A percentile compares a stretch with the other conserved stretches of the same genome.
phyloP scores from a whole-genome alignment of 208 protist species.

The Leishmania gerbilli region DNA sequence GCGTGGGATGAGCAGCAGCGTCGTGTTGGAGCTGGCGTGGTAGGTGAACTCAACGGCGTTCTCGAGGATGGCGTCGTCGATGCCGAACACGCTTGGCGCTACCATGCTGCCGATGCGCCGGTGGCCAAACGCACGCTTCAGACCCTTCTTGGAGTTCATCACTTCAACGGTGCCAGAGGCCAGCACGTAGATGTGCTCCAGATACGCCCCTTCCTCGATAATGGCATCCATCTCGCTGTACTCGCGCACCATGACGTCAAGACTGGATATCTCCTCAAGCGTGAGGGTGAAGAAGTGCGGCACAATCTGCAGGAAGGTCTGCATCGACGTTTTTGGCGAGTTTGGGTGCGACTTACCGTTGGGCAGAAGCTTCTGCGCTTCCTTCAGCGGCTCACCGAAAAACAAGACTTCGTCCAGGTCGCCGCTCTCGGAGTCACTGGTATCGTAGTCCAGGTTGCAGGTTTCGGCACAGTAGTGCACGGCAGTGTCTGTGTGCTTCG shows the following conservation, averaged over 20 bases:
- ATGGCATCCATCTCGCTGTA: conserved; percentile 86
- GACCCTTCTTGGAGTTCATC: conserved; percentile 80
- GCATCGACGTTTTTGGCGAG: conserved; percentile 42
- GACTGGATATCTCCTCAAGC: conserved; percentile 46
- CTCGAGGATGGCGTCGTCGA: conserved; percentile 81
- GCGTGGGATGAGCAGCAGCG: conserved; percentile 71
- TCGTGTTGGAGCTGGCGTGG: conserved; percentile 67
- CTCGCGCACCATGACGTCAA: conserved; percentile 80
- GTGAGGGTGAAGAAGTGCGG: conserved; percentile 76
- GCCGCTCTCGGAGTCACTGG: conserved; percentile 13
- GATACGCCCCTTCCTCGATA: conserved; percentile 62
- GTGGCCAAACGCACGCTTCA: conserved; percentile 69
- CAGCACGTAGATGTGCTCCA: conserved; percentile 82
- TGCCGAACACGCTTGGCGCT: conserved; percentile 75
- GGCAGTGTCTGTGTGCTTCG: conserved; percentile 5
- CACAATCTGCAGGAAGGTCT: conserved; percentile 73
- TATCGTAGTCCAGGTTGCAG: conserved; percentile 20
- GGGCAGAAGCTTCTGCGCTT: conserved; percentile 21
- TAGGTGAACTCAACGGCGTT: conserved; percentile 79
- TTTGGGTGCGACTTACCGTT: background rate
- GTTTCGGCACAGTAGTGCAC: background rate
- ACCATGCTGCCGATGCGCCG: conserved; percentile 77
- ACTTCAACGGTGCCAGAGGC: conserved; percentile 83
- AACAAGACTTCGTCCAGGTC: conserved; percentile 25
- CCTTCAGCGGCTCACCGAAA: conserved; percentile 33